Evolutionary conservation across 768 basidiomycete species (phyloP), one percentile per base, ranked within the genome.

Genomic region (Lactifluus rugatus): DNA sequence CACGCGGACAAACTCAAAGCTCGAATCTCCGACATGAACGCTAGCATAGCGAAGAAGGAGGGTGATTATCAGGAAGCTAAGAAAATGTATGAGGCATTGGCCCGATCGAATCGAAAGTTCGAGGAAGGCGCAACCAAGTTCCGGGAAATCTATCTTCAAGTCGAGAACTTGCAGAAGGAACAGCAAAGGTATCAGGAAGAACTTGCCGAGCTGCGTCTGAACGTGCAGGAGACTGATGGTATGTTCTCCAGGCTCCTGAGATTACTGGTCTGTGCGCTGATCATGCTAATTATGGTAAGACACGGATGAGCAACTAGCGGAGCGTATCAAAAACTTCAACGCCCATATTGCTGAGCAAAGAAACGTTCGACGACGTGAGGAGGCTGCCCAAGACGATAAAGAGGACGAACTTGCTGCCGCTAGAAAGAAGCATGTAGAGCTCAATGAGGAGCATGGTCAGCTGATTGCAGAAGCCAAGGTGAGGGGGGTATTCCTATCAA

Each of bases 61-160:
- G 74, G 81, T 4, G 80, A 88, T 54, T 83, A 84, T 49, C 89
- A 93, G 57, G 78, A 84, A 44, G 78, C 83, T 14, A 84, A 86
- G 66, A 76, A 74, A 14, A 70, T 81, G 60, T 83, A 86, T 62
- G 82, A 91, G 26, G 73, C 73, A 16, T 73, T 87, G 19, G 84
- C 83, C 41, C 75, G 78, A 58, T 77, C 81, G n/a, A 92, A 91
- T 66, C 74, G 78, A 53, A 83, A 80, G 57, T 93, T 93, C 69
- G 85, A 90, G 65, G 88, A 95, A 50, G 79, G 83, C 46, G 85
- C 89, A 3, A 83, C 82, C 21, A 87, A 87, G 67, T 96, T 97
- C 68, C 81, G 90, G 57, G 89, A 96, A 70, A 77, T 87, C 54
- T 93, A 88, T 66, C 71, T 85, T 54, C 82, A 81, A 64, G 80